Percentiles rank a stretch among this genome's conserved stretches.
phyloP scores from a whole-genome alignment of 345 rosid species.

The Dovyalis caffra region DNA sequence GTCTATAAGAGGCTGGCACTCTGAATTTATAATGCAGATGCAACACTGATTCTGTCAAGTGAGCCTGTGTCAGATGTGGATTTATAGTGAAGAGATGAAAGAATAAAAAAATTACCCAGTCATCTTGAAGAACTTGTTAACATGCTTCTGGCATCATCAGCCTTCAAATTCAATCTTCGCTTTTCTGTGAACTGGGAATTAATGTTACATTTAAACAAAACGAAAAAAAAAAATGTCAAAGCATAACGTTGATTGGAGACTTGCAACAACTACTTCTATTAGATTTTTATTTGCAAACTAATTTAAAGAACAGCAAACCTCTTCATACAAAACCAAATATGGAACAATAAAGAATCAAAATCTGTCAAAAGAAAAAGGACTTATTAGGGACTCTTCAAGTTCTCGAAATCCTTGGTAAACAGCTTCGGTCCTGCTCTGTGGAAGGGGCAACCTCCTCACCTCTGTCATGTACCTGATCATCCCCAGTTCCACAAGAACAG shows the following conservation, averaged over 20 bases:
- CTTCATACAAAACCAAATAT: conserved; percentile 13
- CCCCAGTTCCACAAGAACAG: conserved; percentile 4
- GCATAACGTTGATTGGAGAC: conserved; percentile 2
- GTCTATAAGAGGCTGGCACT: not conserved
- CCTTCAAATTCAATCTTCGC: not conserved
- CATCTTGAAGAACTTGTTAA: not conserved
- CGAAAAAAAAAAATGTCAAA: not conserved
- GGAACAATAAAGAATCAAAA: conserved; percentile 30
- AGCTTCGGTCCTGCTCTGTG: conserved; percentile 64
- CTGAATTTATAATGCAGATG: not conserved
- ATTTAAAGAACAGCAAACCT: not conserved
- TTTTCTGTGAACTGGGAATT: not conserved
- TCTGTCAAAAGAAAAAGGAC: conserved; percentile 51
- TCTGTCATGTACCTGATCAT: conserved; percentile 84
- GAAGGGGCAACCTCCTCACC: conserved; percentile 77
- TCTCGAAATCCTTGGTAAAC: conserved; percentile 82
- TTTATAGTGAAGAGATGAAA: no score
- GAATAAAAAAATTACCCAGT: not conserved
- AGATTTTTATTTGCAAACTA: conserved; percentile 9
- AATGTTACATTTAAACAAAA: not conserved
- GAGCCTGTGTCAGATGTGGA: not conserved
- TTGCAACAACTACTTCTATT: not conserved
- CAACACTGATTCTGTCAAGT: not conserved
- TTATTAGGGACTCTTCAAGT: conserved; percentile 83
- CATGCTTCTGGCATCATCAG: not conserved